phyloP scores from a whole-genome alignment of 2,329 filamentous ascomycete genomes.

The Aureobasidium sp. region DNA sequence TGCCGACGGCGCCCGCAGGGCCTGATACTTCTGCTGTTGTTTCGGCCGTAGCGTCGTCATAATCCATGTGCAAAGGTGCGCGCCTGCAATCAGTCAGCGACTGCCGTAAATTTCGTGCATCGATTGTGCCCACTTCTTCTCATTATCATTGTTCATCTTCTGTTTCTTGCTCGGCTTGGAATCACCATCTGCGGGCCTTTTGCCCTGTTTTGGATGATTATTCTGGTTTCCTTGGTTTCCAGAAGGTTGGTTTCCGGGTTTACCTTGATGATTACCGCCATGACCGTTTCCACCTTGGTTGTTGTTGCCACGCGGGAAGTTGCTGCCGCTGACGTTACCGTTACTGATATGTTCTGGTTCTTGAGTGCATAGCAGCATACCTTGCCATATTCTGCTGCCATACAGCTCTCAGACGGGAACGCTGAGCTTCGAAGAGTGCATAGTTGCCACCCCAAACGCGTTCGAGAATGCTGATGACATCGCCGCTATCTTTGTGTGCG shows the following conservation, averaged over 20 bases:
- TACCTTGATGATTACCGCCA: neutral
- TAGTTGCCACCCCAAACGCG: constrained; percentile 74
- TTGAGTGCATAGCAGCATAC: constrained; percentile 15
- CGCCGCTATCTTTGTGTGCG: constrained; percentile 24
- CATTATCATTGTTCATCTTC: neutral
- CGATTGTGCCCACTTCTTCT: neutral
- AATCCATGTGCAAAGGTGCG: constrained; percentile 3
- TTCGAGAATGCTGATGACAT: constrained; percentile 56
- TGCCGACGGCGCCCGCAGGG: neutral
- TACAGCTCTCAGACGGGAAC: constrained; percentile 49
- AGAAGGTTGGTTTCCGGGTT: neutral
- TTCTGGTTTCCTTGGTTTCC: constrained; percentile 4
- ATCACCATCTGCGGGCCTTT: constrained; percentile 4
- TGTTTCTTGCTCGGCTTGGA: constrained; percentile 11
- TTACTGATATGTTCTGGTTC: neutral
- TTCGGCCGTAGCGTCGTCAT: neutral
- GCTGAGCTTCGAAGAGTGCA: constrained; percentile 61
- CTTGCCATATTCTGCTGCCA: constrained; percentile 15
- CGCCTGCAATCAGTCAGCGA: neutral
- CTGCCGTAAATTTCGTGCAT: neutral
- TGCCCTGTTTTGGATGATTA: constrained; percentile 10
- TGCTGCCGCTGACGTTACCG: constrained; percentile 4
- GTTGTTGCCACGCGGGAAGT: constrained; percentile 2
- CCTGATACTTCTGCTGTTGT: neutral
- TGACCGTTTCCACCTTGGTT: neutral